These are phyloP conservation scores for Trametes hirsuta DNA, from an alignment of 1,284 basidiomycete species.

Conservation along the genomic window DNA sequence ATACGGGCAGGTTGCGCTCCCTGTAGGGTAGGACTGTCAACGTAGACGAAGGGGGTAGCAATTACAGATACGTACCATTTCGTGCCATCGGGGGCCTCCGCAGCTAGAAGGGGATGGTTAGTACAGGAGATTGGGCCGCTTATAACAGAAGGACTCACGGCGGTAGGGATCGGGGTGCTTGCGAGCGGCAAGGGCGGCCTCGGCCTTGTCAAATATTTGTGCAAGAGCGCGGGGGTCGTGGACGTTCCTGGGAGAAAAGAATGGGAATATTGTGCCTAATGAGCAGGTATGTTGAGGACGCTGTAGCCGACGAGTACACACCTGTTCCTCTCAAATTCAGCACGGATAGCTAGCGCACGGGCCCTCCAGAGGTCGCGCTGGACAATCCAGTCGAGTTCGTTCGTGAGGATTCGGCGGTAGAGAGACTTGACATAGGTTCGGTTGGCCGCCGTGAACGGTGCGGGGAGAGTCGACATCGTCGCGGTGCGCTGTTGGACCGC, in stretches of 20 bases:
- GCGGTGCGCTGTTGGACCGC: slow-evolving; percentile 21
- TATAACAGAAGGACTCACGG: slow-evolving; percentile 53
- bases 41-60: neutral
- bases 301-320: slow-evolving; percentile 41
- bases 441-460: slow-evolving; percentile 79
- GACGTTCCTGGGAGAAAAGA: slow-evolving; percentile 63
- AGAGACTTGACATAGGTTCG: slow-evolving; percentile 89
- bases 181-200: slow-evolving; percentile 69
- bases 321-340: slow-evolving; percentile 93
- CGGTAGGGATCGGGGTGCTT: slow-evolving; percentile 92
- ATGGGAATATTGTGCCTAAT: neutral
- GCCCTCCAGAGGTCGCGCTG: slow-evolving; percentile 85
- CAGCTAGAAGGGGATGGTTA: slow-evolving; percentile 48
- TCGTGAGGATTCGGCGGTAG: slow-evolving; percentile 85
- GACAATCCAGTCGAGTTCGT: slow-evolving; percentile 89
- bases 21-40: slow-evolving; percentile 39
- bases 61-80: slow-evolving; percentile 70
- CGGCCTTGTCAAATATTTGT: slow-evolving; percentile 80
- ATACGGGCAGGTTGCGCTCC: slow-evolving; percentile 76
- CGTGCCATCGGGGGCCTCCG: slow-evolving; percentile 80
- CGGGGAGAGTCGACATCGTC: slow-evolving; percentile 34
- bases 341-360: slow-evolving; percentile 83
- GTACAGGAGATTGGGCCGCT: too few relatives aligned
- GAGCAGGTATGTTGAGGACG: neutral
- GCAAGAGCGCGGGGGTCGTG: slow-evolving; percentile 87